These are phyloP conservation scores for Capronia americana DNA, from an alignment of 2,329 filamentous ascomycete species.

Conservation along the genomic window DNA sequence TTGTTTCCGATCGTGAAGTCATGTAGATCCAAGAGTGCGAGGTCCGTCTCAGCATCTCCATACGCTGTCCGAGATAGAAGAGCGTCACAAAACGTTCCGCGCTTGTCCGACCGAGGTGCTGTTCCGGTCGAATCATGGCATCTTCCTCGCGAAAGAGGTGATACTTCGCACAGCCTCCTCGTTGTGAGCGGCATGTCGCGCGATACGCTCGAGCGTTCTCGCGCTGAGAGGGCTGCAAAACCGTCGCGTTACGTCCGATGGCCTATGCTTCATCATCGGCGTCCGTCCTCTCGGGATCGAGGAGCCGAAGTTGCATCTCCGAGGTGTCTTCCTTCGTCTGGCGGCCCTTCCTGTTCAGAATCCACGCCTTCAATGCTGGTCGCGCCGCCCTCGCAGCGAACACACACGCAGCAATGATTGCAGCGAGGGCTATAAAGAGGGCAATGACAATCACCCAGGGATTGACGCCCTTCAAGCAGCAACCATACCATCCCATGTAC, in stretches of 20 bases:
- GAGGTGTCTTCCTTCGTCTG: slow-evolving; percentile 3
- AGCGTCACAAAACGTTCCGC: no score
- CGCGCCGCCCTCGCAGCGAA: slow-evolving; percentile 18
- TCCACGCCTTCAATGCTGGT: slow-evolving; percentile 14
- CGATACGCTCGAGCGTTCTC: background rate
- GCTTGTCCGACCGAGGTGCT: background rate
- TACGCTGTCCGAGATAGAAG: no score
- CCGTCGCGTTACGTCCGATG: background rate
- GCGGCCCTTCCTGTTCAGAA: slow-evolving; percentile 9
- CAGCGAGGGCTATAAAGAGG: slow-evolving; percentile 17
- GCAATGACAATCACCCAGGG: slow-evolving; percentile 28
- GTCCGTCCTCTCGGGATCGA: slow-evolving; percentile 23
- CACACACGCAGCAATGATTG: slow-evolving; percentile 11
- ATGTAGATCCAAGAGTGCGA: no score
- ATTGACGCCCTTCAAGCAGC: slow-evolving; percentile 30
- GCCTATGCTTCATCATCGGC: slow-evolving; percentile 20
- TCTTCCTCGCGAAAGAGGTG: background rate
- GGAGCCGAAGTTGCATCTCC: slow-evolving; percentile 26
- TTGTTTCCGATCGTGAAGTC: no score
- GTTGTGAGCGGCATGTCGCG: background rate
- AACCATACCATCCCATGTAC: slow-evolving; percentile 33
- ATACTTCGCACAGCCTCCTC: background rate
- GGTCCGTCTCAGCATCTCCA: no score
- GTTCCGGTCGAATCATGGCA: background rate
- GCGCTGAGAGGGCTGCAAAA: background rate